Conservation (phyloP, 2,329 filamentous ascomycete genomes). For the Cladosporium sp. region DNA sequence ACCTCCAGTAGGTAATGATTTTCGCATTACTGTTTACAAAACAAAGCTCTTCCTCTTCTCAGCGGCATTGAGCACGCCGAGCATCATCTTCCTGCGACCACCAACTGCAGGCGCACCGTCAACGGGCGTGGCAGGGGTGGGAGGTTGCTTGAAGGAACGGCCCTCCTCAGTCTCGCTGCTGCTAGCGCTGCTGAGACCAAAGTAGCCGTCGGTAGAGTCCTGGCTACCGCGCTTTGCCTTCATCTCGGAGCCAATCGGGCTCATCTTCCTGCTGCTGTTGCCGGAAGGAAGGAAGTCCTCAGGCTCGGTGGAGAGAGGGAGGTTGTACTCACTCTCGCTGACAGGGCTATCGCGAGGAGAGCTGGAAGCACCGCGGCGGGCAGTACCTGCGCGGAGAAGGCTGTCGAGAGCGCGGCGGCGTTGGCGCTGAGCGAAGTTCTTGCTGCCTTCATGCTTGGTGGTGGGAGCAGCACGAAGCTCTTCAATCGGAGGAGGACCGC, state of each 20-base stretch:
- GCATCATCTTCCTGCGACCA: constrained; percentile 81
- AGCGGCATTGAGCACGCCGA: constrained; percentile 79
- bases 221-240: constrained; percentile 34
- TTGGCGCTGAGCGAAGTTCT: constrained; percentile 93
- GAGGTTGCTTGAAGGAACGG: constrained; percentile 32
- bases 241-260: constrained; percentile 36
- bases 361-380: constrained; percentile 69
- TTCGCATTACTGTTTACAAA: constrained; percentile 38
- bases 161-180: constrained; percentile 55
- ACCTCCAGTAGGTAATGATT: neutral
- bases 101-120: constrained; percentile 68
- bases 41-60: constrained; percentile 81
- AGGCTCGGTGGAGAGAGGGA: constrained; percentile 63
- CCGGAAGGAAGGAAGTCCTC: constrained; percentile 49
- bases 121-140: constrained; percentile 62
- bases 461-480: constrained; percentile 88
- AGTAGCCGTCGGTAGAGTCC: constrained; percentile 32
- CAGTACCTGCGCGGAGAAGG: constrained; percentile 82
- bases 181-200: constrained; percentile 63
- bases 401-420: constrained; percentile 89
- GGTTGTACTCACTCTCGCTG: constrained; percentile 70
- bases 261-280: constrained; percentile 32
- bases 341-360: constrained; percentile 66
- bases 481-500: constrained; percentile 84
- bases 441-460: constrained; percentile 86